phyloP scores from a whole-genome alignment of 371 early-diverging fungal genomes.

The Catenaria anguillulae region DNA sequence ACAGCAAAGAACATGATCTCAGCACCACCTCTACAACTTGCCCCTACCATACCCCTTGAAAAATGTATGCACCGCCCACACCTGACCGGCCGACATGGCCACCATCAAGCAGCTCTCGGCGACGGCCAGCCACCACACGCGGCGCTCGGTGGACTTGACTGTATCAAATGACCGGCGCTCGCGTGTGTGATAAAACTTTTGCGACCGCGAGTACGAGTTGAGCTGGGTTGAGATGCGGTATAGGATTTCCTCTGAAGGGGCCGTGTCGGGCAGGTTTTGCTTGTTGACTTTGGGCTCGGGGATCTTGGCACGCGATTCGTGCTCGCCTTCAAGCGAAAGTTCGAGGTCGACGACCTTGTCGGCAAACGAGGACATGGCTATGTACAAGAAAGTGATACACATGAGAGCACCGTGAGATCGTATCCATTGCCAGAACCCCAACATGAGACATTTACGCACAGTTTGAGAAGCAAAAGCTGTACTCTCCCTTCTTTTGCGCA shows the following conservation, averaged over 20 bases:
- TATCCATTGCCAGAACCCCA: too few relatives aligned
- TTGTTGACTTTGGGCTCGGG: slow-evolving; percentile 16
- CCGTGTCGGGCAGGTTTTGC: slow-evolving; percentile 31
- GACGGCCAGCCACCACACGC: slow-evolving; percentile 78
- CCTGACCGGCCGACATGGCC: slow-evolving; percentile 65
- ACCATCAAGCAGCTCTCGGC: slow-evolving; percentile 57
- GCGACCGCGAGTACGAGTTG: slow-evolving; percentile 48
- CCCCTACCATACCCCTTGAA: slow-evolving; percentile 7
- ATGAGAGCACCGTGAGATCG: neutral
- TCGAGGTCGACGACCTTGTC: slow-evolving; percentile 88
- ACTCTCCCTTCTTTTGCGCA: slow-evolving; percentile 64
- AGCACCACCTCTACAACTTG: too few relatives aligned
- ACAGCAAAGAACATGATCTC: slow-evolving; percentile 72
- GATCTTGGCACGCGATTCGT: slow-evolving; percentile 22
- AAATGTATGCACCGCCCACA: slow-evolving; percentile 36
- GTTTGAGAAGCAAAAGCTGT: slow-evolving; percentile 84
- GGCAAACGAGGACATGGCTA: slow-evolving; percentile 61
- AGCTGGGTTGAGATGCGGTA: slow-evolving; percentile 38
- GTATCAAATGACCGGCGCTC: slow-evolving; percentile 79
- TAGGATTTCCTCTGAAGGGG: slow-evolving; percentile 52
- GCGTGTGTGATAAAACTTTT: slow-evolving; percentile 67
- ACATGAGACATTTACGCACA: too few relatives aligned
- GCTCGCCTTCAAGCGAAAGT: slow-evolving; percentile 69
- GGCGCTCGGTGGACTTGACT: slow-evolving; percentile 59
- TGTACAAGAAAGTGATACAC: too few relatives aligned